These are phyloP conservation scores for Naganishia liquefaciens DNA, from an alignment of 1,284 basidiomycete species.

Conservation along the genomic window DNA sequence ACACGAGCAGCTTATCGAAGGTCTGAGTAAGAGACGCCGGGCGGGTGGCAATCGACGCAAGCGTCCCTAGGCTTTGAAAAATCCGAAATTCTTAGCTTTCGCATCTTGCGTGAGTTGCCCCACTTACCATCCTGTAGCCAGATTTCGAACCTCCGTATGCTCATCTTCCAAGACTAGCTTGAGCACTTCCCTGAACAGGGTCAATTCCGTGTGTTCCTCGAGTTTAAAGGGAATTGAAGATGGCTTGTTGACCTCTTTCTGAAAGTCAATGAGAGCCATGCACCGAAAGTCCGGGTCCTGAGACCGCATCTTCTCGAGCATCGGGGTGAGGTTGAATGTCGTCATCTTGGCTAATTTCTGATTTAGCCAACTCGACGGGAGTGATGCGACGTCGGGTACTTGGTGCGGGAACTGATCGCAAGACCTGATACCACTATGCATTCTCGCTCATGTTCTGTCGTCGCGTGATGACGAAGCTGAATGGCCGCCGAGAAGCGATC, in stretches of 20 bases:
- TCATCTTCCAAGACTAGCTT: conserved; percentile 84
- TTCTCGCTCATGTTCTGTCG: not conserved
- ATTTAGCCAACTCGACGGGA: not conserved
- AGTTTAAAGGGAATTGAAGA: conserved; percentile 55
- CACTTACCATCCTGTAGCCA: conserved; percentile 84
- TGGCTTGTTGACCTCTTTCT: conserved; percentile 77
- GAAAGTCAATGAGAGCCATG: conserved; percentile 91
- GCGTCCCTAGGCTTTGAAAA: conserved; percentile 41
- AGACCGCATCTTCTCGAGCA: conserved; percentile 39
- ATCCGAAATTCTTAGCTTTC: not conserved
- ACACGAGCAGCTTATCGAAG: conserved; percentile 63
- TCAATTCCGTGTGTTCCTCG: conserved; percentile 78
- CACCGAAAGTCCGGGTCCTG: conserved; percentile 57
- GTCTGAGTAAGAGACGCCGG: conserved; percentile 87
- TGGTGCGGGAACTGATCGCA: not conserved
- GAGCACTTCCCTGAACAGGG: conserved; percentile 59
- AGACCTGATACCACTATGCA: not conserved
- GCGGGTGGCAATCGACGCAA: conserved; percentile 51
- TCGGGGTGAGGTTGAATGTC: conserved; percentile 17
- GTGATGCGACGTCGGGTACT: not conserved
- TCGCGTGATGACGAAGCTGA: conserved; percentile 23
- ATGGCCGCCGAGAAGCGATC: conserved; percentile 11
- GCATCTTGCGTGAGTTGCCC: not conserved
- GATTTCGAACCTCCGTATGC: conserved; percentile 97
- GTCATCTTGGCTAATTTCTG: conserved; percentile 1